These are phyloP conservation scores for Gossypium arboreum DNA, from an alignment of 345 rosid species.

Conservation along the genomic window DNA sequence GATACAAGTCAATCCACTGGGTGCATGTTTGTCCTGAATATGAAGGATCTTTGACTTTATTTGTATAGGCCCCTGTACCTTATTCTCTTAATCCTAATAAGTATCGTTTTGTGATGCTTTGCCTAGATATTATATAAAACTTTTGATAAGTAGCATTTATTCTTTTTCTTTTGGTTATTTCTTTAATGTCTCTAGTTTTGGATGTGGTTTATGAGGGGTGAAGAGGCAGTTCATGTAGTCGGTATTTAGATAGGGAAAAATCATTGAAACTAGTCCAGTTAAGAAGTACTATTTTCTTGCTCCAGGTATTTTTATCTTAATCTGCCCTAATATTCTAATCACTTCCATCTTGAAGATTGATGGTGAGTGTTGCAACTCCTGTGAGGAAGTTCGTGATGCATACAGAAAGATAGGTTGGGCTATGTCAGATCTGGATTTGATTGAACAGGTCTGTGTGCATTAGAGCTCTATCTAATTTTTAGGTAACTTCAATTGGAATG, in stretches of 20 bases:
- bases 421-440: slow-evolving; percentile 55
- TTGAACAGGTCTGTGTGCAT: slow-evolving; percentile 67
- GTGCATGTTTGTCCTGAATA: neutral
- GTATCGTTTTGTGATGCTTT: neutral
- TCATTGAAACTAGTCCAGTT: neutral
- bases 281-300: neutral
- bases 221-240: neutral
- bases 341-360: slow-evolving; percentile 43
- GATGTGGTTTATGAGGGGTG: neutral
- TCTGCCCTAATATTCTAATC: neutral
- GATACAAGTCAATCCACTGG: neutral
- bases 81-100: neutral
- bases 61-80: neutral
- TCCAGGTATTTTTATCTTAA: neutral
- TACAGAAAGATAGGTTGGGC: slow-evolving; percentile 88
- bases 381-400: slow-evolving; percentile 93
- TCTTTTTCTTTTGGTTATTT: neutral
- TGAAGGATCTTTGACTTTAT: slow-evolving; percentile 1
- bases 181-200: slow-evolving; percentile 1
- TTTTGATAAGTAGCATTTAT: neutral
- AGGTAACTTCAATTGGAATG: slow-evolving; percentile 1
- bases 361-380: slow-evolving; percentile 77
- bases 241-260: neutral
- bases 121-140: neutral
- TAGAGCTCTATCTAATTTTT: neutral